Conservation (phyloP, 441 rosid genomes). For the Pelargonium australe region DNA sequence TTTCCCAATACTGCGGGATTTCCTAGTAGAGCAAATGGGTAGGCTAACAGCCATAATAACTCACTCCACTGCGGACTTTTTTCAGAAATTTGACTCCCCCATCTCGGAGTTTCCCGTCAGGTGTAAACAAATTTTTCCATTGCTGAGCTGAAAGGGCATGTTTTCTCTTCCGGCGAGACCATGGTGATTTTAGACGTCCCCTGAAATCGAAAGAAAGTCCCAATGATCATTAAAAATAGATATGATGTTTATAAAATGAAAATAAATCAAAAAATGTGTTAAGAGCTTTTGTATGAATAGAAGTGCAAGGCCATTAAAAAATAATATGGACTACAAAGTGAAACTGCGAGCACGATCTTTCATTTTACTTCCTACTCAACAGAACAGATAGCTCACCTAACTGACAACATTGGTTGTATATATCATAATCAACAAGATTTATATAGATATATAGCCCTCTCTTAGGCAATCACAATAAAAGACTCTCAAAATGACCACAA, state of each 20-base stretch:
- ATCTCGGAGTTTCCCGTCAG: slow-evolving; percentile 66
- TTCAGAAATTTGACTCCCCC: slow-evolving; percentile 77
- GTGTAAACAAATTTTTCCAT: slow-evolving; percentile 62
- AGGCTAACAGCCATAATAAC: slow-evolving; percentile 5
- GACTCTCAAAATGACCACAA: no score
- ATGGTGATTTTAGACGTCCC: slow-evolving; percentile 72
- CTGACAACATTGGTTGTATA: no score
- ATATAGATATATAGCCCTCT: no score
- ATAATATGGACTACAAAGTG: background rate
- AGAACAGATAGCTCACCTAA: background rate
- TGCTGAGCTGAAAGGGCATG: slow-evolving; percentile 58
- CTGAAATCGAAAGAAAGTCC: slow-evolving; percentile 30
- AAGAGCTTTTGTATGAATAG: background rate
- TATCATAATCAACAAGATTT: no score
- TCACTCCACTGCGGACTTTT: slow-evolving; percentile 80
- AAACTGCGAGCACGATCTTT: background rate
- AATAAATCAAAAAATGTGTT: background rate
- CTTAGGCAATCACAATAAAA: no score
- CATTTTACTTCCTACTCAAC: background rate
- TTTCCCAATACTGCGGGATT: background rate
- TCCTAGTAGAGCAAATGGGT: background rate
- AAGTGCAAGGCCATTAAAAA: background rate
- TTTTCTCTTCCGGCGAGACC: slow-evolving; percentile 82
- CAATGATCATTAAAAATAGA: background rate
- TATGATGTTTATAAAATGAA: background rate